Base-by-base conservation (phyloP, 139 green algal species). In the Micractinium sp. region DNA sequence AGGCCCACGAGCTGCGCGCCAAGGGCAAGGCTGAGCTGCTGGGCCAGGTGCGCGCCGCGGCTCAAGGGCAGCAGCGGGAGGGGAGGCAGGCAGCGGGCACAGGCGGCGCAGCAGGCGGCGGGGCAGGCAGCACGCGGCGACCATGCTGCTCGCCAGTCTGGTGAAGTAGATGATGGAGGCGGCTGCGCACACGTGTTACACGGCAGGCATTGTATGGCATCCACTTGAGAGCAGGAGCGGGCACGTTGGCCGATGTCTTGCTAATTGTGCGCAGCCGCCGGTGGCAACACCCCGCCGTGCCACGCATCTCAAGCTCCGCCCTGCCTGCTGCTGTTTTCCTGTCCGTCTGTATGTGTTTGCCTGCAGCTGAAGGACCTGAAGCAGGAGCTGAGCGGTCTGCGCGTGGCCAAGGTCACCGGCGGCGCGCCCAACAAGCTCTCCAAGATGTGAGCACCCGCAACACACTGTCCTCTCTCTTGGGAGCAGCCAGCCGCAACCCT, bases 341-440 rank as follows among this genome's bases (percentile, higher is more conserved):
- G 23, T 13, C 29, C 33, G 3, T 38, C 31, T 12, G 31, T 41
- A 7, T 20, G 63, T 38, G 14, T 23, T 66, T 86, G 74, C 60
- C 60, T 93, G 91, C 95, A 99, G 96, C 95, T 99, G 39, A 99
- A 99, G 91, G 97, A 99, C 53, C 92, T 99, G 41, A 99, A 99
- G 97, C 90, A 90, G 38, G 98, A 99, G 97, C 96, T 99, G 9
- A 94, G 93, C 33, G 95, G 91, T 35, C 96, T 99, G 86, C 96
- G 98, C 39, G 98, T 99, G 33, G 98, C 98, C 88, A 99, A 99
- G 97, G 98, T 99, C 88, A 99, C 98, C 85, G 97, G 97, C 85
- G 98, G 98, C 61, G 98, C 98, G 36, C 97, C 98, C 76, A 99
- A 99, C 97, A 99, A 99, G 96, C 97, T 99, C 3, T 98, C 96